These are phyloP conservation scores for Tagetes erecta DNA, from an alignment of 129 eudicot genomes.

Conservation along the genomic window DNA sequence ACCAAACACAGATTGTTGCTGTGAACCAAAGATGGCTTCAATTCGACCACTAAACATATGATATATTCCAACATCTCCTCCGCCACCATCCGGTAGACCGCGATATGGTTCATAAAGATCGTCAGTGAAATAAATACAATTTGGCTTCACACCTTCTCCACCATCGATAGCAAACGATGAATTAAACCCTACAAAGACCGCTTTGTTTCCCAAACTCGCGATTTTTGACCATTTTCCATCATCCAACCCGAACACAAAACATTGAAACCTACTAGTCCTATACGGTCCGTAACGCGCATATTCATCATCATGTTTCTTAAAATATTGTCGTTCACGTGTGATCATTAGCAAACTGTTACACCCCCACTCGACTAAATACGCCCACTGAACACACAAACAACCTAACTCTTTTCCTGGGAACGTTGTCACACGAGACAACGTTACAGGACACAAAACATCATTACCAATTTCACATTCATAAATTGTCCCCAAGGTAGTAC, in stretches of 20 bases:
- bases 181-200: conserved; percentile 32
- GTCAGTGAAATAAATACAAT: conserved; percentile 31
- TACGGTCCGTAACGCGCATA: conserved; percentile 27
- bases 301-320: conserved; percentile 13
- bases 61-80: conserved; percentile 35
- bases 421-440: not conserved
- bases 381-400: not conserved
- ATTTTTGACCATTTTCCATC: conserved; percentile 26
- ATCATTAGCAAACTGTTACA: conserved; percentile 26
- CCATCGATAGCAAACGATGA: conserved; percentile 22
- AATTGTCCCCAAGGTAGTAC: conserved; percentile 23
- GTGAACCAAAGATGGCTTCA: conserved; percentile 10
- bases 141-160: conserved; percentile 9
- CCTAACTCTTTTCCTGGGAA: conserved; percentile 23
- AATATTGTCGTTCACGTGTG: conserved; percentile 19
- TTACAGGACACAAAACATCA: not conserved
- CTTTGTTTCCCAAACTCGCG: conserved; percentile 20
- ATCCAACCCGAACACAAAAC: conserved; percentile 20
- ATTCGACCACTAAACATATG: conserved; percentile 22
- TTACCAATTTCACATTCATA: conserved; percentile 22
- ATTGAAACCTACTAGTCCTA: conserved; percentile 21
- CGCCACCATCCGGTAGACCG: conserved; percentile 28
- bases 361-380: conserved; percentile 32
- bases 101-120: conserved; percentile 34
- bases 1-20: conserved; percentile 7